Base-by-base conservation (phyloP, 352 stramenopile genomes). In the Phytophthora megakarya region DNA sequence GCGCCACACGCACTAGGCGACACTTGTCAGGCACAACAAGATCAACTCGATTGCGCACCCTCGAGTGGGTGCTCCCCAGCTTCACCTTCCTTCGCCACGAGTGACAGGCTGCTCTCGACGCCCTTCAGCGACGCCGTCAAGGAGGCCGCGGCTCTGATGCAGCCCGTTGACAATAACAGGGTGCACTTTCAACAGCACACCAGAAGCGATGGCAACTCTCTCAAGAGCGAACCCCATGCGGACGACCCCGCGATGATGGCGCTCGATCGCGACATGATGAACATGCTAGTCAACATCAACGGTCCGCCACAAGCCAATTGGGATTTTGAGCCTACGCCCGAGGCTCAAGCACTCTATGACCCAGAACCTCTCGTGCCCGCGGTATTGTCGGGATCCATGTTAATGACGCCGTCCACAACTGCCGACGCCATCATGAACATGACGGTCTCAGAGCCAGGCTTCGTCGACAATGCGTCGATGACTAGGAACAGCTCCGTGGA, bases 231-330 rank as follows among this genome's bases (percentile, higher is more conserved):
- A 10, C 12, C 21, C 16, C 42, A 8, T 3, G 19, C 37, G 33
- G 22, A 47, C 26, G 60, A 51, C 46, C 39, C 35, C 1, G 47
- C 46, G n/a, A 55, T 59, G 56, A 62, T 60, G 30, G 45, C 47
- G 52, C 49, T 76, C 23, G 68, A 76, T 22, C 68, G 33, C 22
- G 63, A 70, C 26, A 76, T 76, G 68, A 70, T 73, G 58, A 54
- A 64, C 18, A 76, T 76, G 63, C 68, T 76, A 15, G 44, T 54
- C 33, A 66, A 49, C 47, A 62, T 75, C 40, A 72, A 63, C 30
- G 62, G 47, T 3, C 67, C 61, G 16, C 48, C 61, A 4, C 52
- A 32, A 7, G 49, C 26, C 8, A 61, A 64, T 13, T 75, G 67
- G 67, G 57, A 52, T 23, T 57, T 60, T 19, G 28, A 61, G 35